phyloP scores from a whole-genome alignment of 169 alveolate species.

The Eimeria zaria region DNA sequence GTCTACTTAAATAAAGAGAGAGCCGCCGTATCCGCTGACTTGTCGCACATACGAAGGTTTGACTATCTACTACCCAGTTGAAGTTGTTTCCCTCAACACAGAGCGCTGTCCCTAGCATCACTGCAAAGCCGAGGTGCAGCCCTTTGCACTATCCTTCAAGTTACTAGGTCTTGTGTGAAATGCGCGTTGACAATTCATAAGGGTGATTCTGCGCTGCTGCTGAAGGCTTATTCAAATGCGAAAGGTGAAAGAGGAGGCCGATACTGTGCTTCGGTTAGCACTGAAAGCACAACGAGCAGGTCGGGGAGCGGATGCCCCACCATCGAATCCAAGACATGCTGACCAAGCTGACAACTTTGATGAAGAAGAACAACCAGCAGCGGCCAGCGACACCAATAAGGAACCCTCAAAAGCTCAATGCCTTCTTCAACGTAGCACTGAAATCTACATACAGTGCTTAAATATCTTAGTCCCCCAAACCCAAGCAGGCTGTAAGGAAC shows the following conservation, averaged over 20 bases:
- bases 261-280: constrained; percentile 17
- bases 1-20: neutral
- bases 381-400: neutral
- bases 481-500: neutral
- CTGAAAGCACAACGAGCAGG: neutral
- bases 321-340: neutral
- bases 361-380: neutral
- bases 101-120: neutral
- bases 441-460: neutral
- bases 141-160: neutral
- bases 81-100: neutral
- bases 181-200: neutral
- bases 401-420: neutral
- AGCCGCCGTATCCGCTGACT: constrained; percentile 50
- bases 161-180: neutral
- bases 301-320: neutral
- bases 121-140: neutral
- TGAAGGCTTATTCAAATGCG: constrained; percentile 22
- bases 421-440: constrained; percentile 41
- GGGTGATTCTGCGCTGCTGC: neutral
- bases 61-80: neutral
- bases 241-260: constrained; percentile 36
- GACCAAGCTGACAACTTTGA: neutral
- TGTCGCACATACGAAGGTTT: constrained; percentile 36
- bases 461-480: neutral